Conservation (phyloP, 371 early-diverging fungal genomes). For the Nematocida minor region DNA sequence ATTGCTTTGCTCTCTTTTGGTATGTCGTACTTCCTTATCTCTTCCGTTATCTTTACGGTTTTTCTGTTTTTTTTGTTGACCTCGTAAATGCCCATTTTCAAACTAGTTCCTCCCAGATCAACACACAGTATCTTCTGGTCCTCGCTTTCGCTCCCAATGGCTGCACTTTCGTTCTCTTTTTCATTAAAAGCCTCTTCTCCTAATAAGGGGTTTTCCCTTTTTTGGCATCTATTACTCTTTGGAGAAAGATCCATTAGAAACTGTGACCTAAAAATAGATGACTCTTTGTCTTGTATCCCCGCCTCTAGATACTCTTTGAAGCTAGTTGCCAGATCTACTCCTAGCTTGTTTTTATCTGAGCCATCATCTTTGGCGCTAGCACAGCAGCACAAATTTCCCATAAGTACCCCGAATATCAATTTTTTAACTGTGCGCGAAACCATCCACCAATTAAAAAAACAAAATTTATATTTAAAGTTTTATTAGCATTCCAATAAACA, state of each 20-base stretch:
- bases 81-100: constrained; percentile 22
- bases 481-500: no score
- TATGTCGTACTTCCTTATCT: background rate
- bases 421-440: background rate
- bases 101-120: constrained; percentile 41
- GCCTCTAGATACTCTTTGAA: background rate
- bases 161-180: no score
- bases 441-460: background rate
- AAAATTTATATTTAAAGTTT: background rate
- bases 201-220: no score
- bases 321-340: background rate
- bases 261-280: constrained; percentile 13
- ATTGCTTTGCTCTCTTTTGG: background rate
- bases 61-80: background rate
- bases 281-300: background rate
- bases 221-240: background rate
- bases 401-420: background rate
- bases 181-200: no score
- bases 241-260: background rate
- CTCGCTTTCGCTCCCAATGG: no score
- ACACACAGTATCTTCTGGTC: constrained; percentile 6
- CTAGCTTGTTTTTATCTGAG: background rate
- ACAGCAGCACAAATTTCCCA: constrained; percentile 39
- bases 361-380: background rate
- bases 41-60: background rate